Conservation (phyloP, 2,329 filamentous ascomycete genomes). For the Aspergillus calidoustus region DNA sequence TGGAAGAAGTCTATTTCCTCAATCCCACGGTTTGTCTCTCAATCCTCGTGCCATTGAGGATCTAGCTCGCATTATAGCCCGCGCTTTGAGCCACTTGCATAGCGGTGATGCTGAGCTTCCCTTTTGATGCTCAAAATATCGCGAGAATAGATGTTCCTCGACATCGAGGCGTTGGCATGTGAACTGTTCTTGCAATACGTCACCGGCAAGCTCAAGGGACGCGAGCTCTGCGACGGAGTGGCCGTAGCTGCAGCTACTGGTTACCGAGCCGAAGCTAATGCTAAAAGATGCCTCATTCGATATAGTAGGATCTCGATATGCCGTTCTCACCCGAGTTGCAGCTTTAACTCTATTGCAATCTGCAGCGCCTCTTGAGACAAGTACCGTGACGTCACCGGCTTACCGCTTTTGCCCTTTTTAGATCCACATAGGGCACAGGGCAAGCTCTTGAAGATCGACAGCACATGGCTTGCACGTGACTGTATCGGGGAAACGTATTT, state of each 20-base stretch:
- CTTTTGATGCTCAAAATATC: neutral
- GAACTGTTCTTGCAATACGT: neutral
- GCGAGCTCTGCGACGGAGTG: neutral
- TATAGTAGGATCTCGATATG: neutral
- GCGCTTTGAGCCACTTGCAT: neutral
- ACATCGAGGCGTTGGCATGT: neutral
- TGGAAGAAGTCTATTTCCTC: neutral
- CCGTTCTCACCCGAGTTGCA: conserved; percentile 14
- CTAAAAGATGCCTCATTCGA: neutral
- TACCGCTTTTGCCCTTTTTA: conserved; percentile 4
- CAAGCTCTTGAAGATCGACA: neutral
- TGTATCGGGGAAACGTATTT: conserved; percentile 9
- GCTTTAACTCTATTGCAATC: neutral
- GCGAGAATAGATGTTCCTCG: neutral
- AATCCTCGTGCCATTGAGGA: neutral
- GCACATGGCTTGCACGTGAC: conserved; percentile 18
- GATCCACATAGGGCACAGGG: conserved; percentile 14
- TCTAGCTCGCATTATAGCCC: conserved; percentile 1
- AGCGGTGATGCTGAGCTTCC: neutral
- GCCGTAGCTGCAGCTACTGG: neutral
- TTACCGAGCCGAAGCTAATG: neutral
- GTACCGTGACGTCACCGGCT: neutral
- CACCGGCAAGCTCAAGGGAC: neutral
- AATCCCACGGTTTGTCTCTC: neutral
- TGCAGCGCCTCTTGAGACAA: neutral